A percentile compares a stretch with the other conserved stretches of the same genome.
phyloP scores from a whole-genome alignment of 345 rosid genomes.

The Euphorbia tirucalli region DNA sequence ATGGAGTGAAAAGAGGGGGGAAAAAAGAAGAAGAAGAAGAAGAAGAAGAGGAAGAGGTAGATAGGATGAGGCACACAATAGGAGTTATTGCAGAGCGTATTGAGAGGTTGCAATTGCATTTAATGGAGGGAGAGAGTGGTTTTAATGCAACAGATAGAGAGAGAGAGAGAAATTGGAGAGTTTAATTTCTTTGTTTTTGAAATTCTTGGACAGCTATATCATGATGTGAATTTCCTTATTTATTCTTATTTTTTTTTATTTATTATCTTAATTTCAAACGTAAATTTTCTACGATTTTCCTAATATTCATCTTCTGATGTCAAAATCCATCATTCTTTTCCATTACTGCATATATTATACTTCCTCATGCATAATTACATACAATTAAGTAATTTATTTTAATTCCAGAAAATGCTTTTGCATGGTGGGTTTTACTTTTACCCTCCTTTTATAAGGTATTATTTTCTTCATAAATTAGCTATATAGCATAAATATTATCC shows the following conservation, averaged over 20 bases:
- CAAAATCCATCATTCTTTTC: no score
- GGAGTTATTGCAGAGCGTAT: slow-evolving; percentile 72
- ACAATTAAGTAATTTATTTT: no score
- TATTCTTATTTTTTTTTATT: background rate
- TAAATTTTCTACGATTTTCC: no score
- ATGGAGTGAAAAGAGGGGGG: slow-evolving; percentile 27
- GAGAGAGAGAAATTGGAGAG: background rate
- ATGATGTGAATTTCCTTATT: slow-evolving; percentile 11
- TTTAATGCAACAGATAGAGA: slow-evolving; percentile 31
- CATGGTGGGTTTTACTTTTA: no score
- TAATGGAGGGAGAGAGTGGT: slow-evolving; percentile 47
- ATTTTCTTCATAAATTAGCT: no score
- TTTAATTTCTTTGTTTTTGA: background rate
- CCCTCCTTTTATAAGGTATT: no score
- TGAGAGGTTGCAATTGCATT: slow-evolving; percentile 76
- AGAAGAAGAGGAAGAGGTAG: slow-evolving; percentile 30
- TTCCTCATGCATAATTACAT: no score
- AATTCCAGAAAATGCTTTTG: no score
- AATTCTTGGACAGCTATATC: slow-evolving; percentile 8
- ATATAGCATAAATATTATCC: no score
- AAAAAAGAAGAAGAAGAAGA: no score
- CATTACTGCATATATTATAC: no score
- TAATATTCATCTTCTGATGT: no score
- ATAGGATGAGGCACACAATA: slow-evolving; percentile 40
- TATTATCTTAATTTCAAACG: background rate